A percentile compares a stretch with the other conserved stretches of the same genome.
Conservation (phyloP, 2,329 filamentous ascomycete genomes). For the Diaporthe sp. region DNA sequence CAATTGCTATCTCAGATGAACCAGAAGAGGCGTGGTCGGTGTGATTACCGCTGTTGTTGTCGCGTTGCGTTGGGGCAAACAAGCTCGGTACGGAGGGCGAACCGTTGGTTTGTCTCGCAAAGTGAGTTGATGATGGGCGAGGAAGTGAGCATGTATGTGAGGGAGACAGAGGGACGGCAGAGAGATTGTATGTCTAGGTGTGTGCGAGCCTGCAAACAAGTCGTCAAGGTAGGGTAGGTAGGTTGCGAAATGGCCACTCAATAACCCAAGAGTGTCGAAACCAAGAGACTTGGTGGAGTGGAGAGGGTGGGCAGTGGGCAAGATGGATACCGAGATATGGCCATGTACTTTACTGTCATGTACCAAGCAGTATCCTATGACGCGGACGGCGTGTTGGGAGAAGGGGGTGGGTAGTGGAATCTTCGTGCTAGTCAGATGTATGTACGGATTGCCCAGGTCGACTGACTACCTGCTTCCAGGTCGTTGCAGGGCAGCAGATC, state of each 20-base stretch:
- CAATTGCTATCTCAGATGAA: background rate
- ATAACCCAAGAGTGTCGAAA: background rate
- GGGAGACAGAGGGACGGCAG: background rate
- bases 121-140: background rate
- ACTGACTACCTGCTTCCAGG: background rate
- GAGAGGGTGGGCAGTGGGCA: background rate
- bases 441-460: background rate
- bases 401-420: background rate
- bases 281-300: background rate
- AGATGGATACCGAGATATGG: constrained; percentile 17
- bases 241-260: constrained; percentile 1
- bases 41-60: background rate
- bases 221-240: background rate
- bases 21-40: background rate
- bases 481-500: background rate
- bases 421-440: constrained; percentile 14
- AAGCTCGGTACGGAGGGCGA: background rate
- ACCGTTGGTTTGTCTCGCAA: background rate
- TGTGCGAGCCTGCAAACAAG: background rate
- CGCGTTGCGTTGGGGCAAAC: constrained; percentile 2
- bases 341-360: background rate
- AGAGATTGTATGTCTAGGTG: background rate
- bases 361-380: constrained; percentile 26
- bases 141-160: background rate
- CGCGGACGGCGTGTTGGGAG: constrained; percentile 7